Evolutionary conservation across 805 yeast species (phyloP).

Genomic region (Monosporozyma yasuniensis): DNA sequence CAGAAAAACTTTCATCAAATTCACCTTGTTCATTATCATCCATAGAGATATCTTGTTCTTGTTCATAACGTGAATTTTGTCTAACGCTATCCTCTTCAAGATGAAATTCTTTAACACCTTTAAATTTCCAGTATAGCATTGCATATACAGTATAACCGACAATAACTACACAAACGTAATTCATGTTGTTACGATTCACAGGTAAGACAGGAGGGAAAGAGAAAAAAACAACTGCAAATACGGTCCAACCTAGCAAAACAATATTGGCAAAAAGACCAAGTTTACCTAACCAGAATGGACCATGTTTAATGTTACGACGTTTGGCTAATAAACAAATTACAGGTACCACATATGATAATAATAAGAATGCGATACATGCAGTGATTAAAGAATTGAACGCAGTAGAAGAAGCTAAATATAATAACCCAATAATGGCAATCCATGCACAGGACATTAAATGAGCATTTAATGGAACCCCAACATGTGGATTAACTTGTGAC

Average conservation of each 20-base stretch:
- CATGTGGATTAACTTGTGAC: conserved; percentile 41
- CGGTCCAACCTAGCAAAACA: conserved; percentile 47
- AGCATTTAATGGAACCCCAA: conserved; percentile 56
- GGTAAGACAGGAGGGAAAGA: conserved; percentile 60
- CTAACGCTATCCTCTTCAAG: conserved; percentile 11
- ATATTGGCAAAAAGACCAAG: conserved; percentile 44
- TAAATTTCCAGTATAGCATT: conserved; percentile 44
- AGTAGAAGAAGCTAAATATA: conserved; percentile 57
- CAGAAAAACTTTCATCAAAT: background rate
- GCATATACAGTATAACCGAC: conserved; percentile 39
- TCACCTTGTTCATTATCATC: conserved; percentile 2
- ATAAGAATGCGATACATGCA: conserved; percentile 53
- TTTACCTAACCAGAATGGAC: conserved; percentile 60
- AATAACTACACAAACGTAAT: conserved; percentile 52
- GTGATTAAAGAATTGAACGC: conserved; percentile 61
- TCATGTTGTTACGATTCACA: conserved; percentile 53
- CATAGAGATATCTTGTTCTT: conserved; percentile 9
- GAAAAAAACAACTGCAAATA: conserved; percentile 51
- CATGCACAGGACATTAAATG: conserved; percentile 47
- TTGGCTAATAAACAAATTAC: conserved; percentile 39
- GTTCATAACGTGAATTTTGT: conserved; percentile 1
- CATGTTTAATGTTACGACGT: conserved; percentile 39
- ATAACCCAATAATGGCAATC: conserved; percentile 47
- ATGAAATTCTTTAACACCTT: conserved; percentile 31
- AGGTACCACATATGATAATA: conserved; percentile 53